Conservation (phyloP, 495 filamentous ascomycete genomes). For the Hypoxylon trugodes region DNA sequence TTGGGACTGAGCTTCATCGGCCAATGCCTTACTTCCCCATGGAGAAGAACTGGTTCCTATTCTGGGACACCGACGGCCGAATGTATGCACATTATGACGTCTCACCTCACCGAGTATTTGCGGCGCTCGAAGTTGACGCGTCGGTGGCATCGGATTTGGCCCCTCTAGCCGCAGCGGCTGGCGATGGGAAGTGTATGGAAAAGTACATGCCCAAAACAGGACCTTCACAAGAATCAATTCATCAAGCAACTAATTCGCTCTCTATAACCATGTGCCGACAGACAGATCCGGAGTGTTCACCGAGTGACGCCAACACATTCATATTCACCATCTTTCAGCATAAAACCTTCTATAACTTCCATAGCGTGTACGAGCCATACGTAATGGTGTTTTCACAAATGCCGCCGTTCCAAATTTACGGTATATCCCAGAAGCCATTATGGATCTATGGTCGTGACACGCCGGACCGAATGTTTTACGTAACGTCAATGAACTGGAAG, state of each 20-base stretch:
- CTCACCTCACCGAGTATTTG: conserved; percentile 55
- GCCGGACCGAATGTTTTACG: conserved; percentile 56
- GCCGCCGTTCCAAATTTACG: conserved; percentile 59
- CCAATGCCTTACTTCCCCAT: conserved; percentile 48
- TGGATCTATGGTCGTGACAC: conserved; percentile 59
- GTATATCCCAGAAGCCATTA: conserved; percentile 57
- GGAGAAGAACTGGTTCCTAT: conserved; percentile 67
- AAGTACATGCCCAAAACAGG: conserved; percentile 49
- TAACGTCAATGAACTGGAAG: conserved; percentile 64
- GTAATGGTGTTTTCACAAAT: conserved; percentile 56
- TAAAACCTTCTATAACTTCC: conserved; percentile 56
- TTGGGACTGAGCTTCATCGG: conserved; percentile 56
- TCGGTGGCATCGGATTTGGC: conserved; percentile 53
- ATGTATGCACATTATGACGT: conserved; percentile 62
- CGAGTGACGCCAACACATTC: conserved; percentile 55
- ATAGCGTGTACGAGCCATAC: conserved; percentile 63
- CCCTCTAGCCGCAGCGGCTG: conserved; percentile 17
- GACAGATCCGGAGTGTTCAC: conserved; percentile 52
- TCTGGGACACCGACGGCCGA: conserved; percentile 57
- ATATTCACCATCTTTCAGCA: conserved; percentile 61
- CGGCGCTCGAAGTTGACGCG: conserved; percentile 51
- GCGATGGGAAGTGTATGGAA: conserved; percentile 52
- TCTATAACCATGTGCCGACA: conserved; percentile 60
- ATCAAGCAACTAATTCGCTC: conserved; percentile 66
- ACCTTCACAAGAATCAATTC: conserved; percentile 52